Base-by-base conservation (phyloP, 1,139 yeast species). In the Geotrichum macrosporum region DNA sequence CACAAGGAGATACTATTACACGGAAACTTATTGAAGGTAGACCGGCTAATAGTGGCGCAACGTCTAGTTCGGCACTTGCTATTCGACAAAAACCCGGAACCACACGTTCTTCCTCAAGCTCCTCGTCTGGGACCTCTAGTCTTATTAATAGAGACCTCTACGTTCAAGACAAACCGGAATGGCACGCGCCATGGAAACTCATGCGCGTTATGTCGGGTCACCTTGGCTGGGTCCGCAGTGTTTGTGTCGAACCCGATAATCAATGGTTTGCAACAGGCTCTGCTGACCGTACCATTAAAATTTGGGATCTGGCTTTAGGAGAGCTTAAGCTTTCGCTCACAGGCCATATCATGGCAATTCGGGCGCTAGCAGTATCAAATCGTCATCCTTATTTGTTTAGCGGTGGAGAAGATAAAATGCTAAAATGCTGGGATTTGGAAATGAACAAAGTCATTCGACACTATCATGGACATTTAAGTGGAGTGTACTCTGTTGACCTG, bases 351-450 rank as follows among this genome's bases (percentile, higher is more conserved):
- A 84, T 92, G 95, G 81, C 88, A 0, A 92, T 94, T 1, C 70
- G 96, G 46, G 84, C 88, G 1, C 62, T 92, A 22, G 81, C 75
- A 0, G 76, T 89, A 1, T 85, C 96, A 0, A 68, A 74, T 2
- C 70, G 84, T 49, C 87, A 80, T 59, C 96, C 97, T 0, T 92
- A 92, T 64, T 70, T 94, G 68, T 94, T 88, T 62, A 80, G 94
- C 9, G 94, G 94, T 22, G 85, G 96, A 32, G 97, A 92, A 62
- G 99, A 94, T 66, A 89, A 89, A 63, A 76, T 88, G 33, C 87
- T 88, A n/a, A 79, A 88, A 60, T 89, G 97, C 66, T 94, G 97
- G 96, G 98, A 94, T 68, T 71, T 94, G 57, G 97, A 92, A 64
- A 77, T 81, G 58, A 86, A 92, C 56, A 78, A 79, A 57, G 81